A percentile compares a stretch with the other conserved stretches of the same genome.
Evolutionary conservation across 495 filamentous ascomycete genomes (phyloP).

Genomic region (Schizothecium vesticola): DNA sequence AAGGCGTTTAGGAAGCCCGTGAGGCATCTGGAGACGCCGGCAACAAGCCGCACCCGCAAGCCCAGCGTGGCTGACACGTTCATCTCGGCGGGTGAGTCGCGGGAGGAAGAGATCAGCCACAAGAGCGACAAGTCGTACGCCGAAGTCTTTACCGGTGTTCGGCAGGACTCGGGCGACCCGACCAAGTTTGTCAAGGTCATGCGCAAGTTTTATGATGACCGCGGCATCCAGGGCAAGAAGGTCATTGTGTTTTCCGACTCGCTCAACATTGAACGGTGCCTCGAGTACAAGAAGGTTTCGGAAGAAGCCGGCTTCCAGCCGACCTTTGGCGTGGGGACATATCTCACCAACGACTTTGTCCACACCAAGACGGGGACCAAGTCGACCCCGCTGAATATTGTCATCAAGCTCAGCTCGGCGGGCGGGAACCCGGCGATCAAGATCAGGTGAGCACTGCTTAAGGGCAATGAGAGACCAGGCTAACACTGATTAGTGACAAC

Average conservation of each 20-base stretch:
- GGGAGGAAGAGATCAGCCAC: constrained; percentile 2
- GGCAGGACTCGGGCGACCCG: constrained; percentile 94
- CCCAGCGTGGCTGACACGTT: constrained; percentile 30
- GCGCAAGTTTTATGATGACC: constrained; percentile 75
- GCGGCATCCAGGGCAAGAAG: constrained; percentile 75
- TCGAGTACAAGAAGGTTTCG: constrained; percentile 79
- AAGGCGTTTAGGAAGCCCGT: constrained; percentile 68
- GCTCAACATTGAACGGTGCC: constrained; percentile 80
- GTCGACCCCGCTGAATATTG: constrained; percentile 92
- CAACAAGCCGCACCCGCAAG: constrained; percentile 14
- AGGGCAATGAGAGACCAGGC: neutral
- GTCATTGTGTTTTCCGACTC: constrained; percentile 97
- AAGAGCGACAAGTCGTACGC: constrained; percentile 61
- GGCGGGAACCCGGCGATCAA: constrained; percentile 81
- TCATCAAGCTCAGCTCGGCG: constrained; percentile 89
- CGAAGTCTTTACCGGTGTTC: constrained; percentile 77
- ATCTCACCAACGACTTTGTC: constrained; percentile 87
- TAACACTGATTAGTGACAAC: constrained; percentile 58
- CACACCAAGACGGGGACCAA: constrained; percentile 65
- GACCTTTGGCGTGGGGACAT: constrained; percentile 90
- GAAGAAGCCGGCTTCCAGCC: constrained; percentile 76
- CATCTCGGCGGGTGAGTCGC: constrained; percentile 19
- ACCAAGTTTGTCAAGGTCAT: constrained; percentile 73
- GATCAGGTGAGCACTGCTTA: constrained; percentile 50
- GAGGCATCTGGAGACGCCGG: constrained; percentile 25